Evolutionary conservation across 331 rosid genomes (phyloP).

Genomic region (Rhamnella rubrinervis): DNA sequence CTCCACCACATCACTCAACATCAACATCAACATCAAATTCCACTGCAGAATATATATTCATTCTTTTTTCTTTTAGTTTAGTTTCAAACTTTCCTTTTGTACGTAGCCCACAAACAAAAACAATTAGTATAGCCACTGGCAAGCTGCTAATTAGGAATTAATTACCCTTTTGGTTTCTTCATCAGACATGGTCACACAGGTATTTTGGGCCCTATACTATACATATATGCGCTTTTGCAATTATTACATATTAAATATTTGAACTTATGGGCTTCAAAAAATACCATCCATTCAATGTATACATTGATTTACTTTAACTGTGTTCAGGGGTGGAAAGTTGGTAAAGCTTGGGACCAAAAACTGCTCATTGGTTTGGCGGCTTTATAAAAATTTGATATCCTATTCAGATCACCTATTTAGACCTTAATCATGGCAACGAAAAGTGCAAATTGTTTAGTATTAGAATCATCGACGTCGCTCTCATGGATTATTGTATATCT

Average conservation of each 20-base stretch:
- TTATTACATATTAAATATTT: not conserved
- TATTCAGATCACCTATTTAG: not conserved
- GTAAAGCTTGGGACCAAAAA: conserved; percentile 11
- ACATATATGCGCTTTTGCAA: not conserved
- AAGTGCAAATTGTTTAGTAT: not conserved
- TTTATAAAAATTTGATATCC: not conserved
- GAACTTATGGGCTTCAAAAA: not conserved
- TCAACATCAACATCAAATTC: conserved; percentile 21
- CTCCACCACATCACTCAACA: conserved; percentile 17
- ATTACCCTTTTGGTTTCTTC: conserved; percentile 2
- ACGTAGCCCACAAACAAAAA: not conserved
- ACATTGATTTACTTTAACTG: not conserved
- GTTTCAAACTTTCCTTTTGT: not conserved
- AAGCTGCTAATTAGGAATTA: not conserved
- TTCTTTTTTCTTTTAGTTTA: not conserved
- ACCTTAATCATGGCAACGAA: not conserved
- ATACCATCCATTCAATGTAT: not conserved
- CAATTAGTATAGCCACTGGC: not conserved
- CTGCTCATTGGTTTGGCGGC: conserved; percentile 25
- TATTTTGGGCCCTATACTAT: too few species aligned
- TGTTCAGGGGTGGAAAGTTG: conserved; percentile 6
- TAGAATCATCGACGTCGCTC: too few species aligned
- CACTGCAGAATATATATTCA: conserved; percentile 4
- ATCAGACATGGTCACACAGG: not conserved
- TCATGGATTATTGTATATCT: too few species aligned